Conservation (phyloP, 352 stramenopile genomes). For the Phytophthora pistaciae region DNA sequence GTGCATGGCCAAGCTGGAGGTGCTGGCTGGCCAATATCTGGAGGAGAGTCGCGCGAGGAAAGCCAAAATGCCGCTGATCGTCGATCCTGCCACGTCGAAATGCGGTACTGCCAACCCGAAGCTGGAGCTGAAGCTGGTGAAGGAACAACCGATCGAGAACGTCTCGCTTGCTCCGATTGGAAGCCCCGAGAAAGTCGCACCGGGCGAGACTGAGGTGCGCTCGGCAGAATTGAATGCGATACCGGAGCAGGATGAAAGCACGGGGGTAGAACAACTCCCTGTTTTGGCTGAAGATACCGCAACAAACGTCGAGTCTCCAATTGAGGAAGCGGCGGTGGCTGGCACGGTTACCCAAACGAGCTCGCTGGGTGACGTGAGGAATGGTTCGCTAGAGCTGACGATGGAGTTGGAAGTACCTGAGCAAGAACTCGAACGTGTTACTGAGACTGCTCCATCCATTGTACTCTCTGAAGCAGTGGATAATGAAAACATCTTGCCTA, state of each 20-base stretch:
- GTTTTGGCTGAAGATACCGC: not conserved
- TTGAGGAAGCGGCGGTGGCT: not conserved
- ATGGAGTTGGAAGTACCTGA: not conserved
- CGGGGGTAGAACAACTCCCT: not conserved
- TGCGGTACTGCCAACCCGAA: constrained; percentile 2
- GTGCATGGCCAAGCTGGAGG: constrained; percentile 82
- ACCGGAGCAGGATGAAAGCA: not conserved
- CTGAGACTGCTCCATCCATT: not conserved
- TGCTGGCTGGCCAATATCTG: constrained; percentile 44
- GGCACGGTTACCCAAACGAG: not conserved
- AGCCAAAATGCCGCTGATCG: constrained; percentile 5
- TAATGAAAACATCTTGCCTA: not conserved
- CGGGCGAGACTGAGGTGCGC: not conserved
- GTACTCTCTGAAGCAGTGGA: not conserved
- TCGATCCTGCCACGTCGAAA: constrained; percentile 5
- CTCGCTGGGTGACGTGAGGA: not conserved
- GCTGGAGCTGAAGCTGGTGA: constrained; percentile 9
- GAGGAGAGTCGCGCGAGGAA: constrained; percentile 25
- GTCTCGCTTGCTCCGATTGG: constrained; percentile 25
- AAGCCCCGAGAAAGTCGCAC: constrained; percentile 6
- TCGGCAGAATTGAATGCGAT: not conserved
- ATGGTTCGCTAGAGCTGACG: not conserved
- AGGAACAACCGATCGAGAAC: constrained; percentile 30
- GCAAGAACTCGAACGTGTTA: not conserved
- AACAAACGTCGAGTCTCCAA: not conserved